Evolutionary conservation across 768 basidiomycete genomes (phyloP).

Genomic region (Lactarius indigo): DNA sequence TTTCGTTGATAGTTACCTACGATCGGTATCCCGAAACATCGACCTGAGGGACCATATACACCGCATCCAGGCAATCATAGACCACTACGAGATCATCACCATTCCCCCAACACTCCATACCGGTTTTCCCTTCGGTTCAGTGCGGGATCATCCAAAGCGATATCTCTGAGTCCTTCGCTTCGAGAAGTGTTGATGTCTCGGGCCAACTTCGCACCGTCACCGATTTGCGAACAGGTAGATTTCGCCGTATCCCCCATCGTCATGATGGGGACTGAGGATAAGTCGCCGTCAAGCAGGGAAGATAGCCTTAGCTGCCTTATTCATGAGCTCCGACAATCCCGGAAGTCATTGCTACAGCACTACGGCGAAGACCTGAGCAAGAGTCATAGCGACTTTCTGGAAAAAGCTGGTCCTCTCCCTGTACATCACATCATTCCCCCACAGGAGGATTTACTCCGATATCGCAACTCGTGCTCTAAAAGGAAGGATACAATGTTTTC

Average conservation of each 20-base stretch:
- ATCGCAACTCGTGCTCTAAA: not conserved
- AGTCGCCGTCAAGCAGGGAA: not conserved
- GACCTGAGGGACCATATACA: not conserved
- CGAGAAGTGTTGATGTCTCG: not conserved
- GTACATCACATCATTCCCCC: not conserved
- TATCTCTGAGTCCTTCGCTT: not conserved
- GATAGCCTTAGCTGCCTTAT: not conserved
- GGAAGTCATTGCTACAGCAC: not conserved
- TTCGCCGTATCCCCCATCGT: not conserved
- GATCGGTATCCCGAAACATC: not conserved
- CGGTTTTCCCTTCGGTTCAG: not conserved
- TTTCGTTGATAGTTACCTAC: too few species aligned
- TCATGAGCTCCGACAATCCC: conserved; percentile 2
- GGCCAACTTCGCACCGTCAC: not conserved
- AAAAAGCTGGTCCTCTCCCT: not conserved
- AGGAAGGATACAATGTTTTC: not conserved
- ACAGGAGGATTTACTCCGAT: not conserved
- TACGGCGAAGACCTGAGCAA: conserved; percentile 9
- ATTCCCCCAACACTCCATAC: not conserved
- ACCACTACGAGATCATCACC: not conserved
- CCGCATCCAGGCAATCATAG: not conserved
- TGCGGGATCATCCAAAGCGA: not conserved
- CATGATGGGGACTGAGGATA: not conserved
- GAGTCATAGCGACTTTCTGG: not conserved
- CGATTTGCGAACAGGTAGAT: too few species aligned